Percentiles rank a stretch among this genome's conserved stretches.
Conservation (phyloP, 2,329 filamentous ascomycete genomes). For the Trichoderma cornu-damae region DNA sequence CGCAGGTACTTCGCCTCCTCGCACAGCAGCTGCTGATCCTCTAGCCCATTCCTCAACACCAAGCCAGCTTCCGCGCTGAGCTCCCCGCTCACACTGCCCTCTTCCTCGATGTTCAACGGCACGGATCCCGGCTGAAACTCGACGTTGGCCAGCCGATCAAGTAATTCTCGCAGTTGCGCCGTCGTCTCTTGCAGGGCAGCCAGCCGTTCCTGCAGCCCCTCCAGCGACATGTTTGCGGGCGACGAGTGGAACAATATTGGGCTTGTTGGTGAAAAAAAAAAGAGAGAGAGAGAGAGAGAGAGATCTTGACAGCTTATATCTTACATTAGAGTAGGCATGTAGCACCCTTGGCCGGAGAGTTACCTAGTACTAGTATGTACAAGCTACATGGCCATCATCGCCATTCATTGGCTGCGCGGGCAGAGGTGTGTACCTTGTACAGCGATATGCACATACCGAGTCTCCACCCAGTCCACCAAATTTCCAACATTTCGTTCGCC, state of each 20-base stretch:
- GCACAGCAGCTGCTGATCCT: slow-evolving; percentile 73
- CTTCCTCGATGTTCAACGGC: slow-evolving; percentile 45
- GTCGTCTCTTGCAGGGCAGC: slow-evolving; percentile 57
- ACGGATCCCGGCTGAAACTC: slow-evolving; percentile 55
- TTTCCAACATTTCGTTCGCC: slow-evolving; percentile 6
- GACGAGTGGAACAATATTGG: not conserved
- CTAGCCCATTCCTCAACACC: slow-evolving; percentile 69
- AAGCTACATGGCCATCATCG: slow-evolving; percentile 14
- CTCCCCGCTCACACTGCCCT: slow-evolving; percentile 59
- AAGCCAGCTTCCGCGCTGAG: slow-evolving; percentile 76
- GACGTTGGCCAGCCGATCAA: slow-evolving; percentile 54
- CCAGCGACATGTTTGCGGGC: slow-evolving; percentile 47
- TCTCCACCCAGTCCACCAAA: slow-evolving; percentile 12
- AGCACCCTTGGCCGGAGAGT: not conserved
- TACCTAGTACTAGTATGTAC: not conserved
- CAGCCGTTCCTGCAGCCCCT: slow-evolving; percentile 58
- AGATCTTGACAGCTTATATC: not conserved
- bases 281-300: not conserved
- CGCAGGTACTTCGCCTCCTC: slow-evolving; percentile 73
- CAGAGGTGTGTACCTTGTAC: slow-evolving; percentile 6
- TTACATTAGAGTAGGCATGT: too few relatives aligned
- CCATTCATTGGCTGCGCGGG: not conserved
- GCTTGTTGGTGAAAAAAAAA: not conserved
- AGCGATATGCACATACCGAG: slow-evolving; percentile 18
- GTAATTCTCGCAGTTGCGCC: slow-evolving; percentile 52